Percentiles rank a stretch among this genome's conserved stretches.
phyloP scores from a whole-genome alignment of 257 asterid species.

The Knoxia roxburghii region DNA sequence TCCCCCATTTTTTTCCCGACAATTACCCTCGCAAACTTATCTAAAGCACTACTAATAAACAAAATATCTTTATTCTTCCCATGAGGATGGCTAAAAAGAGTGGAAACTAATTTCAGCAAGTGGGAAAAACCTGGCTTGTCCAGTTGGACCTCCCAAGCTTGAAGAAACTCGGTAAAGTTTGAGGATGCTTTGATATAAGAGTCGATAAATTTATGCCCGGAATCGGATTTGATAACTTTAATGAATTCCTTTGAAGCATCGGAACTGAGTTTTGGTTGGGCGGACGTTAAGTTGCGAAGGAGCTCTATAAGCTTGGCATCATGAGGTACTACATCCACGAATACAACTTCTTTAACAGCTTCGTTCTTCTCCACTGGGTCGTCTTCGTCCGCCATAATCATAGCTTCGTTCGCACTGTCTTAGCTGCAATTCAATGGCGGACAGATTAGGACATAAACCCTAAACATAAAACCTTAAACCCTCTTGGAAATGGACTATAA shows the following conservation, averaged over 20 bases:
- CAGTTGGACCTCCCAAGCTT: slow-evolving; percentile 71
- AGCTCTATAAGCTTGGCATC: slow-evolving; percentile 73
- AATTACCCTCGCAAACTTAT: slow-evolving; percentile 53
- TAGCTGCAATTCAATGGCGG: not conserved
- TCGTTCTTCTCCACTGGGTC: slow-evolving; percentile 8
- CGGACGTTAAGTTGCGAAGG: slow-evolving; percentile 62
- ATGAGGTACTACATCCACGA: slow-evolving; percentile 28
- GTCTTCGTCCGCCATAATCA: slow-evolving; percentile 1
- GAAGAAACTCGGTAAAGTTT: slow-evolving; percentile 54
- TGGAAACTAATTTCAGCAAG: slow-evolving; percentile 51
- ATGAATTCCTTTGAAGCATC: slow-evolving; percentile 70
- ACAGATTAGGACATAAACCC: slow-evolving; percentile 9
- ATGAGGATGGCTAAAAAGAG: slow-evolving; percentile 36
- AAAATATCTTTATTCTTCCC: slow-evolving; percentile 17
- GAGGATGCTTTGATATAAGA: slow-evolving; percentile 43
- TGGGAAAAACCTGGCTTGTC: slow-evolving; percentile 49
- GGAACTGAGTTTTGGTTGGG: slow-evolving; percentile 42
- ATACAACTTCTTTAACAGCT: slow-evolving; percentile 4
- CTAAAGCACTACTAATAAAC: slow-evolving; percentile 30
- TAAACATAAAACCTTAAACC: slow-evolving; percentile 11
- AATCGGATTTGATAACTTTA: slow-evolving; percentile 55
- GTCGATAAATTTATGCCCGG: slow-evolving; percentile 42
- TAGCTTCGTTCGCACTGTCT: not conserved
- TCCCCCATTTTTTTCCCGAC: slow-evolving; percentile 60
- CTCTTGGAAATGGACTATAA: not conserved